Conservation (phyloP, 2,329 filamentous ascomycete species). For the Fusarium sp. region DNA sequence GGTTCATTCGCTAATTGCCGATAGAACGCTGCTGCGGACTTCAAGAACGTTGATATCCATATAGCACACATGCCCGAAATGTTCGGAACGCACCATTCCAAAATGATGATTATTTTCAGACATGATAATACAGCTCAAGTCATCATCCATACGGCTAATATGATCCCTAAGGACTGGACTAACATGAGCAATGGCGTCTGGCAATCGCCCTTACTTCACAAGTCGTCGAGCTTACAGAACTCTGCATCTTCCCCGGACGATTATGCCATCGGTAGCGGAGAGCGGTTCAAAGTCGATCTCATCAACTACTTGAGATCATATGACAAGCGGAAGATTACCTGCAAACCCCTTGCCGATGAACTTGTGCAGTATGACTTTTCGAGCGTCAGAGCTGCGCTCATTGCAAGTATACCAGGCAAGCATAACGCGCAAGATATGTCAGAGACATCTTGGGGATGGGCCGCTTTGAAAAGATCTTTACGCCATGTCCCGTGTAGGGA, state of each 20-base stretch:
- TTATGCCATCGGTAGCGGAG: conserved; percentile 67
- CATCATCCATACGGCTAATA: conserved; percentile 90
- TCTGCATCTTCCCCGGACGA: conserved; percentile 6
- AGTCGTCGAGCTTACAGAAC: conserved; percentile 45
- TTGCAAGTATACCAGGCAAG: conserved; percentile 83
- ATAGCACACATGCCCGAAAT: conserved; percentile 84
- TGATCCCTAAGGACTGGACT: conserved; percentile 88
- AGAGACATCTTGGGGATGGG: conserved; percentile 82
- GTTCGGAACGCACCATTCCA: conserved; percentile 88
- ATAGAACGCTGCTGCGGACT: conserved; percentile 71
- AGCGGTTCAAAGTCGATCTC: conserved; percentile 81
- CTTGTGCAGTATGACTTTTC: conserved; percentile 78
- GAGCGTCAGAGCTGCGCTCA: conserved; percentile 74
- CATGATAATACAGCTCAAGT: conserved; percentile 83
- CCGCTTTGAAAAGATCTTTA: conserved; percentile 73
- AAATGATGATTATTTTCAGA: conserved; percentile 87
- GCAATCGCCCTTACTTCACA: conserved; percentile 78
- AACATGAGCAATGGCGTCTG: conserved; percentile 91
- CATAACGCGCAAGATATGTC: conserved; percentile 64
- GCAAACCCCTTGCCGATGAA: conserved; percentile 66
- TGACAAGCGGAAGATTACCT: conserved; percentile 67
- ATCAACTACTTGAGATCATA: conserved; percentile 80
- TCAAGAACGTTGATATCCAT: conserved; percentile 78
- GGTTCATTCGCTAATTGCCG: conserved; percentile 15
- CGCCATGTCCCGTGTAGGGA: conserved; percentile 62